Evolutionary conservation across 371 early-diverging fungal genomes (phyloP), one percentile per base, ranked within the genome.

Genomic region (Mortierella sp.): DNA sequence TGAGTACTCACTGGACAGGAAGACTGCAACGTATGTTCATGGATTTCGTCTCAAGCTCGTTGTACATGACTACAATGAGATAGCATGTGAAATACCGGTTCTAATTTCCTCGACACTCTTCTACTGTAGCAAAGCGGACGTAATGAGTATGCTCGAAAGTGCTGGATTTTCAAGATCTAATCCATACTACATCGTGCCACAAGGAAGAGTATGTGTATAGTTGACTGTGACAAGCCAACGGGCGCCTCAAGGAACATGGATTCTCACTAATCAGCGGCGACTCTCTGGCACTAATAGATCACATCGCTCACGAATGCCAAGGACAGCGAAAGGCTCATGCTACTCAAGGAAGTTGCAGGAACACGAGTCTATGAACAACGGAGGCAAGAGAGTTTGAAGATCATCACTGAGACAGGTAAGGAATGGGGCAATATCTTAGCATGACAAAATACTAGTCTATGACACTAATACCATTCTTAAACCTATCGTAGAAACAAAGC

Each of bases 111-210:
- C 10, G 34, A 34, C 34, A 34, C 34, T 31, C 22, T 17, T 45
- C 1, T 34, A 21, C 22, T 28, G 39, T 67, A 97, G 94, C 49
- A 96, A 94, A 82, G 65, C 89, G 29, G 99, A 99, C 67, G 93
- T 99, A 14, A 86, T 90, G 85, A 97, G 92, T 67, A 81, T 99
- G 61, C 86, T 99, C 21, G 98, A 99, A 80, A 94, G 92, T 80
- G 97, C 98, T 21, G 99, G 99, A 1, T 96, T 99, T 63, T 95
- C 98, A n/a, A 84, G 93, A 31, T 95, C 98, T 17, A 99, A 99
- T 73, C 98, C 99, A 13, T 99, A 98, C 80, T 99, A 98, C 70
- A 97, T 99, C 80, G 98, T 99, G 6, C 98, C 97, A n/a, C 99
- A 99, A 85, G 99, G 99, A 43, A 85, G 97, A 55, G 94, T 98